These are phyloP conservation scores for Trichoderma asperellum DNA, from an alignment of 2,329 filamentous ascomycete genomes.

Conservation along the genomic window DNA sequence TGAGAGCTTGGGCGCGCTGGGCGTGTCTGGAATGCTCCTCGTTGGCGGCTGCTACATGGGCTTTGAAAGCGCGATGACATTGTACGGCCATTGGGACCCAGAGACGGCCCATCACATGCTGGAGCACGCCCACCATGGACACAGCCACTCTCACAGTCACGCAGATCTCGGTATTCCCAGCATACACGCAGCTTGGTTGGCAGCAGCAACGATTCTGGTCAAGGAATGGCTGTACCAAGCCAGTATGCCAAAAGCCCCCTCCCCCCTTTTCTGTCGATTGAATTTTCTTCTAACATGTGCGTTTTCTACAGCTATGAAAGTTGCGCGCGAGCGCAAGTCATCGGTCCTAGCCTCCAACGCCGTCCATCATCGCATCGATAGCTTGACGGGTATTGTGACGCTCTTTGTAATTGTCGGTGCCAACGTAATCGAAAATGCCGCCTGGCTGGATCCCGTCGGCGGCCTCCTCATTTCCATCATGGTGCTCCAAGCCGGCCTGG, in stretches of 20 bases:
- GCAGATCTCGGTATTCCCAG: conserved; percentile 65
- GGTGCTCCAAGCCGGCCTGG: conserved; percentile 87
- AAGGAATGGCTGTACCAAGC: conserved; percentile 98
- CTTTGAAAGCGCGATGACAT: conserved; percentile 67
- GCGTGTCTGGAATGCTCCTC: conserved; percentile 88
- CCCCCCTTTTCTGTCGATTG: background rate
- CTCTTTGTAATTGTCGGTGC: conserved; percentile 86
- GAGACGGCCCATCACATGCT: conserved; percentile 69
- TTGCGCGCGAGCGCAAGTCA: conserved; percentile 90
- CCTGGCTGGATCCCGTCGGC: conserved; percentile 93
- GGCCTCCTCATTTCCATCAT: conserved; percentile 90
- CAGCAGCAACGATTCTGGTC: conserved; percentile 82
- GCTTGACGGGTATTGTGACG: conserved; percentile 91
- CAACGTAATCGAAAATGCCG: conserved; percentile 81
- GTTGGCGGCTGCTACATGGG: conserved; percentile 92
- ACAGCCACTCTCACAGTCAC: conserved; percentile 70
- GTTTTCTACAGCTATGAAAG: conserved; percentile 75
- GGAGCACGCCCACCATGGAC: conserved; percentile 54
- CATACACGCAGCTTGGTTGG: conserved; percentile 93
- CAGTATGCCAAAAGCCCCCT: conserved; percentile 65
- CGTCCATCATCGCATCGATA: conserved; percentile 94
- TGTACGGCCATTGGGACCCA: conserved; percentile 74
- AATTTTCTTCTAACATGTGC: background rate
- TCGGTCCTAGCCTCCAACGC: conserved; percentile 96
- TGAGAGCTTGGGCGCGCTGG: conserved; percentile 92